Base-by-base conservation (phyloP, 306 rosid genomes). In the Quercus alba region DNA sequence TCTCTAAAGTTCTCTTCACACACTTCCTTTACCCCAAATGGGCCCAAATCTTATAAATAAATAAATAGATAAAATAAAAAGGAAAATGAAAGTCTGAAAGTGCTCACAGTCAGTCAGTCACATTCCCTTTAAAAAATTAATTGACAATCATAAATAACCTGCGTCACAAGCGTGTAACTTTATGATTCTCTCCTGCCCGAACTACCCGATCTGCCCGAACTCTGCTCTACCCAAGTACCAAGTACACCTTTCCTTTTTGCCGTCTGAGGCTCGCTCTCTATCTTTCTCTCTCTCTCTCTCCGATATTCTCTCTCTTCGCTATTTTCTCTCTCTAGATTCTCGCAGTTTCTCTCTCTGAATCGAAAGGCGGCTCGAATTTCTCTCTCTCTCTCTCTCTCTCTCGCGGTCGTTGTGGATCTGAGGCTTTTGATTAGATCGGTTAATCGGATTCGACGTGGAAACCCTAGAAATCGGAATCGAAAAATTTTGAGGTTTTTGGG, bases 221-320 rank as follows among this genome's bases (percentile, higher is more conserved):
- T 21, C 72, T 67, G 21, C 72, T 33, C 72, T 67, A 15, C 72
- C 54, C 72, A 67, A 67, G 72, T 67, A 19, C 51, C 52, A 67
- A 33, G 72, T 67, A 67, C 72, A 10, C 72, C 72, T 33, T 9
- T 19, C 72, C 52, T 67, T 67, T 67, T 33, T 17, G 72, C 49
- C 72, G 52, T 67, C 72, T 67, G 46, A 41, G 46, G 46, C 46
- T 66, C 49, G 46, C 11, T 66, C 71, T 64, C 70, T 64, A 4
- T 63, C 70, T 30, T 9, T 64, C 46, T 20, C 12, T 30, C 23
- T 20, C 12, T 30, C 23, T 64, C 67, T 31, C 51, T 31, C 25
- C 41, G 41, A 35, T 35, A 1, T 2, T 30, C 23, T 64, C 67
- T 31, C 51, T 31, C 72, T 33, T 18, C 15, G 23, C 12, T 41